Base-by-base conservation (phyloP, 805 yeast genomes). In the Monosporozyma servazzii region DNA sequence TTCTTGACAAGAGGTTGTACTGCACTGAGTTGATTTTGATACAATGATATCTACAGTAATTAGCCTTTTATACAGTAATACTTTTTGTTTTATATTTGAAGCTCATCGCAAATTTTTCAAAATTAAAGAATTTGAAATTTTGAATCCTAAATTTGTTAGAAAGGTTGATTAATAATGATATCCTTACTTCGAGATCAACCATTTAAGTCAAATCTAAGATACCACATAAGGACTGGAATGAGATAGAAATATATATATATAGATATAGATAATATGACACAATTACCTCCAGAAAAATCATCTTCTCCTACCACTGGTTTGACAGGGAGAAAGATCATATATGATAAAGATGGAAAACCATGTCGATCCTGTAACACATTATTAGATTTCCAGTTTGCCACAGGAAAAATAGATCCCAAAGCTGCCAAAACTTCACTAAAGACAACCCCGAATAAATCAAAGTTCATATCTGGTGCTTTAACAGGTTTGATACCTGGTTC, bases 341-440 rank as follows among this genome's bases (percentile, higher is more conserved):
- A 86, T 52, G 96, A 87, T 62, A 82, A 87, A 64, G 84, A 91
- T 67, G 98, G 98, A 0, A 90, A 88, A 67, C 97, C 97, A 53
- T 91, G 99, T 63, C 91, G 96, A 49, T 72, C 96, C 2, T 91
- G 99, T 66, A 90, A 90, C 68, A 69, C 89, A 0, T 69, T 91
- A 37, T 66, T 81, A 42, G 97, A 91, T 64, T 91, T 91, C 68
- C 83, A 82, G 64, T 71, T 78, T 64, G 91, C 82, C 5, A 77
- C 70, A 2, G 71, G 68, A 2, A 59, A 61, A 51, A 29, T 46
- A 55, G 39, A 18, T 11, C 44, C 20, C 58, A 45, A 27, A 30
- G 25, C 27, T 25, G 25, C 41, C 29, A 40, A 30, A 15, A 18
- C n/a, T 13, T 2, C 17, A 8, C 25, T 47, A 10, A 27, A 20